A percentile compares a stretch with the other conserved stretches of the same genome.
These are phyloP conservation scores for Ustilago hordei DNA, from an alignment of 1,284 basidiomycete species.

Conservation along the genomic window DNA sequence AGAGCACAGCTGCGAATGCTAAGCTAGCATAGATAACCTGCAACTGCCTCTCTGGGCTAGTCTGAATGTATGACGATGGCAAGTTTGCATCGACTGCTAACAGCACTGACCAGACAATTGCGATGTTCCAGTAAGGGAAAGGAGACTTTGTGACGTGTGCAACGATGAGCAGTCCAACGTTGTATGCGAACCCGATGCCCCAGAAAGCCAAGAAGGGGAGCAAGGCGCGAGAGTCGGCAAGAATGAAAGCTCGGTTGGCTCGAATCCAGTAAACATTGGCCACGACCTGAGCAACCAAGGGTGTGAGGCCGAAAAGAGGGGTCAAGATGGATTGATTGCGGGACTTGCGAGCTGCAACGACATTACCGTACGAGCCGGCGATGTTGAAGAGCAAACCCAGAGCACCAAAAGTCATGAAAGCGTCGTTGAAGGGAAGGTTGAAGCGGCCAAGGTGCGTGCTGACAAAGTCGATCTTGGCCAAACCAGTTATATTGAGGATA, in stretches of 20 bases:
- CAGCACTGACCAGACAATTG: conserved; percentile 84
- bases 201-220: conserved; percentile 89
- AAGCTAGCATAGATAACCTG: conserved; percentile 80
- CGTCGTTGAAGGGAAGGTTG: conserved; percentile 83
- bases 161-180: conserved; percentile 89
- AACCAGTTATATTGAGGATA: conserved; percentile 76
- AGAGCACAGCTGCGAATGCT: conserved; percentile 77
- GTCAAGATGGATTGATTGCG: conserved; percentile 69
- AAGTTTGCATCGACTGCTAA: conserved; percentile 79
- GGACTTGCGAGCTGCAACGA: conserved; percentile 40
- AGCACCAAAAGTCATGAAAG: conserved; percentile 85
- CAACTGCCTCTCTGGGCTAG: conserved; percentile 74
- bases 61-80: conserved; percentile 77
- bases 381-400: conserved; percentile 86
- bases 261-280: conserved; percentile 84
- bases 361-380: conserved; percentile 72
- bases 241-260: conserved; percentile 67
- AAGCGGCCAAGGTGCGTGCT: conserved; percentile 71
- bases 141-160: conserved; percentile 87
- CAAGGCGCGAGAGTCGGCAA: conserved; percentile 72
- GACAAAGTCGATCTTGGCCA: conserved; percentile 72
- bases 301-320: conserved; percentile 82
- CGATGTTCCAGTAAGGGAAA: conserved; percentile 88
- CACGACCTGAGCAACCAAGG: conserved; percentile 79
- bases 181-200: conserved; percentile 82